These are phyloP conservation scores for Trichosporon coremiiforme DNA, from an alignment of 1,284 basidiomycete genomes.

Conservation along the genomic window DNA sequence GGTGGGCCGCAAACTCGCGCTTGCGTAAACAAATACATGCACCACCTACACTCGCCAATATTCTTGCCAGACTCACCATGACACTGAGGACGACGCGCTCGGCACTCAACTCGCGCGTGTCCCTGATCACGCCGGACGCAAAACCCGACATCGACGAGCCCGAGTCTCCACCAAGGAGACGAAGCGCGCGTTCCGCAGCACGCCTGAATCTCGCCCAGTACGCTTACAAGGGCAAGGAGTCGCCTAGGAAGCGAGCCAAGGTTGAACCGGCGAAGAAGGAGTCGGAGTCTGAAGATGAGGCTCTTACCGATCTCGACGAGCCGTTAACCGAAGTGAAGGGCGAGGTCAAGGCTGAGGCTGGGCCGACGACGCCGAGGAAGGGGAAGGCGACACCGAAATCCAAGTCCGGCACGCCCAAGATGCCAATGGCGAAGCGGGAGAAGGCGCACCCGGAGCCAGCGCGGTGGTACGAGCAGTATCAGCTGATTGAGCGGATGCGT, in stretches of 20 bases:
- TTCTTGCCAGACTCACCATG: slow-evolving; percentile 9
- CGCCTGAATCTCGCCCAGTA: slow-evolving; percentile 34
- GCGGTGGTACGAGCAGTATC: slow-evolving; percentile 74
- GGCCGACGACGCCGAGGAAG: slow-evolving; percentile 20
- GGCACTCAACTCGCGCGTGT: slow-evolving; percentile 27
- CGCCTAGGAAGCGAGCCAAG: slow-evolving; percentile 18
- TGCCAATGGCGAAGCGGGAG: slow-evolving; percentile 57
- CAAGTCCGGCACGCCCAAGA: slow-evolving; percentile 33
- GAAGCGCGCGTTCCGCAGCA: slow-evolving; percentile 35
- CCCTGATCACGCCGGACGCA: slow-evolving; percentile 25
- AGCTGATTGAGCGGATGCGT: slow-evolving; percentile 76
- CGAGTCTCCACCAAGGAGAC: slow-evolving; percentile 32
- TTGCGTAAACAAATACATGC: neutral
- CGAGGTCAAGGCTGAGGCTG: slow-evolving; percentile 22
- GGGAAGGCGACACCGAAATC: neutral
- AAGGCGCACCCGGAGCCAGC: slow-evolving; percentile 73
- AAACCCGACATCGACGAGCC: slow-evolving; percentile 22
- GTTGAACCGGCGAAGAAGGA: neutral
- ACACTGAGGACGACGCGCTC: slow-evolving; percentile 30
- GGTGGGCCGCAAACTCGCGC: neutral
- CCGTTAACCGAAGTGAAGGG: slow-evolving; percentile 22
- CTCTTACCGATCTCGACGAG: slow-evolving; percentile 18
- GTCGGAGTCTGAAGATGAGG: neutral
- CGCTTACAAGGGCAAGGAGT: slow-evolving; percentile 31
- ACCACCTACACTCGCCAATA: neutral